phyloP scores from a whole-genome alignment of 148 eudicot species.

The Polygonum aviculare region DNA sequence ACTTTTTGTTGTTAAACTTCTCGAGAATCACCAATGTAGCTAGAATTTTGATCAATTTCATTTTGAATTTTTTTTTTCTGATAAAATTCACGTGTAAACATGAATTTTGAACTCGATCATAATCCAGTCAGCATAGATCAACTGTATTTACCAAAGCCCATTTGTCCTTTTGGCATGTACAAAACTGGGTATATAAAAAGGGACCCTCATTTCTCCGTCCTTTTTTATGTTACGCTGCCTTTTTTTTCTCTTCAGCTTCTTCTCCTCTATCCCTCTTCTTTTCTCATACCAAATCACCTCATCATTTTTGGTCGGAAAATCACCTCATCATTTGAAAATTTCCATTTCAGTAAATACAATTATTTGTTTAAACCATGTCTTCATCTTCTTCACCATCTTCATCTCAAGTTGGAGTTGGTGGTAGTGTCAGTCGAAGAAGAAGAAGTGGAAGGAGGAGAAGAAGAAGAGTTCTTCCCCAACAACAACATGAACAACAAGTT shows the following conservation, averaged over 20 bases:
- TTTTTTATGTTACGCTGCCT: background rate
- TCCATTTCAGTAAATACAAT: background rate
- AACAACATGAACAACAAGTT: background rate
- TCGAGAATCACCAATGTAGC: too few species aligned
- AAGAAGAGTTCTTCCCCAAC: conserved; percentile 12
- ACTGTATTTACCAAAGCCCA: too few species aligned
- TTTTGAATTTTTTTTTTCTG: too few species aligned
- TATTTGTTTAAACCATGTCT: background rate
- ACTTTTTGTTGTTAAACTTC: too few species aligned
- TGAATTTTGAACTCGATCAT: too few species aligned
- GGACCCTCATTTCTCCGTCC: background rate
- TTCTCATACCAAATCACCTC: background rate
- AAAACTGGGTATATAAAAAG: background rate
- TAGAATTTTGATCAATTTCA: too few species aligned
- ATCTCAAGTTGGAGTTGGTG: conserved; percentile 9
- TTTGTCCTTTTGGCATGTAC: too few species aligned
- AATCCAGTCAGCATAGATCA: too few species aligned
- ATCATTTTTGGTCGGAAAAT: too few species aligned
- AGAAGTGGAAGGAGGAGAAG: conserved; percentile 9
- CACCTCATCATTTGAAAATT: background rate
- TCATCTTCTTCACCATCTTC: conserved; percentile 14
- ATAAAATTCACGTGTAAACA: too few species aligned
- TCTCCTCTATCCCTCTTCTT: background rate
- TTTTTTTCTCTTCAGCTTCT: background rate
- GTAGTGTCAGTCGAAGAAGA: background rate